phyloP scores from a whole-genome alignment of 2,329 filamentous ascomycete genomes.

The Geosmithia putterillii region DNA sequence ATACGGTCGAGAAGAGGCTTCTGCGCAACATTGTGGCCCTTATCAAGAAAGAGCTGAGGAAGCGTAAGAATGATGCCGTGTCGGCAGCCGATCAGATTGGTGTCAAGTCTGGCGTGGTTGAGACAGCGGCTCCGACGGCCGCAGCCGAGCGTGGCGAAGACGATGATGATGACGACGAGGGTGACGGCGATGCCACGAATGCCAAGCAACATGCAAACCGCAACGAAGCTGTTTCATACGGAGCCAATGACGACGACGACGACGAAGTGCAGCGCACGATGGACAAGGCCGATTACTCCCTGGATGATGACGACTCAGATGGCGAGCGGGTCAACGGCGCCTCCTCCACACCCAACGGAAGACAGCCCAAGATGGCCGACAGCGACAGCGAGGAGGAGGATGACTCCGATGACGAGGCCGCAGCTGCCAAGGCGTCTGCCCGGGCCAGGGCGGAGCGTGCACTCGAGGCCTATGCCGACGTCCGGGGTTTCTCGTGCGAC shows the following conservation, averaged over 20 bases:
- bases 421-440: conserved; percentile 23
- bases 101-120: conserved; percentile 37
- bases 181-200: conserved; percentile 65
- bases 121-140: conserved; percentile 27
- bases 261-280: conserved; percentile 56
- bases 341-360: conserved; percentile 17
- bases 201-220: conserved; percentile 67
- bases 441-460: conserved; percentile 51
- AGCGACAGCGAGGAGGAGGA: conserved; percentile 24
- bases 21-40: conserved; percentile 58
- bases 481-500: conserved; percentile 72
- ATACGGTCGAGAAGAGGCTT: conserved; percentile 70
- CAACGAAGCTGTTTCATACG: conserved; percentile 75
- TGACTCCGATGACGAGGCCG: conserved; percentile 22
- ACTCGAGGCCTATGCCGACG: conserved; percentile 48
- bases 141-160: conserved; percentile 27
- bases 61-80: conserved; percentile 52
- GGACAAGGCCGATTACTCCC: conserved; percentile 46
- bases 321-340: conserved; percentile 40
- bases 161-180: conserved; percentile 59
- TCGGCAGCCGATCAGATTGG: conserved; percentile 68
- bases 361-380: conserved; percentile 11
- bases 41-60: conserved; percentile 71
- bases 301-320: conserved; percentile 37
- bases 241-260: conserved; percentile 86